Conservation (phyloP, 805 yeast species). For the Metschnikowia bowlesiae region DNA sequence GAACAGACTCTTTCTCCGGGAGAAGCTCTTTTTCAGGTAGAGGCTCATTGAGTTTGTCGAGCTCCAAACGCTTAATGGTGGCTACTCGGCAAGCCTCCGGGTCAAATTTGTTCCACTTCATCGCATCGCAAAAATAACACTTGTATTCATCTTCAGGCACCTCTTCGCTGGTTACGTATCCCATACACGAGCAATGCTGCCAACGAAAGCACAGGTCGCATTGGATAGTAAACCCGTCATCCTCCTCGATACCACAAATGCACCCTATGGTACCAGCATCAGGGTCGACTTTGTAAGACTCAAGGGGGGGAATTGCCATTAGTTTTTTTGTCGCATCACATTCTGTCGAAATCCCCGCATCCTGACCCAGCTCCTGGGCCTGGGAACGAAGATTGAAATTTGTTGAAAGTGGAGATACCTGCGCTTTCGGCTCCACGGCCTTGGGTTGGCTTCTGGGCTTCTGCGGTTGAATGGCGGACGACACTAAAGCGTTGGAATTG, state of each 20-base stretch:
- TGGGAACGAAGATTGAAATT: not conserved
- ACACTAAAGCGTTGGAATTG: not conserved
- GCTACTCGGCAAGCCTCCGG: constrained; percentile 29
- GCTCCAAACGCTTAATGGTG: constrained; percentile 29
- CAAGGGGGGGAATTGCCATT: constrained; percentile 26
- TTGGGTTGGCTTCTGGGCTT: not conserved
- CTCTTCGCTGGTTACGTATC: constrained; percentile 61
- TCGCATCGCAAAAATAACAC: constrained; percentile 69
- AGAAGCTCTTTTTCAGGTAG: constrained; percentile 15
- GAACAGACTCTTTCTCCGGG: constrained; percentile 10
- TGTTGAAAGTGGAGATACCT: not conserved
- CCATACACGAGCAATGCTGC: constrained; percentile 95
- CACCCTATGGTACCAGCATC: constrained; percentile 88
- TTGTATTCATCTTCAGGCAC: constrained; percentile 75
- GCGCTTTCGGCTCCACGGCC: not conserved
- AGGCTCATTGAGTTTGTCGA: constrained; percentile 21
- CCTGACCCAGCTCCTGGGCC: not conserved
- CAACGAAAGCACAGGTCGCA: constrained; percentile 90
- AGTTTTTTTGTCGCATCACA: not conserved
- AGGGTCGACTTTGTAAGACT: constrained; percentile 62
- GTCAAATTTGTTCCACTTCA: constrained; percentile 42
- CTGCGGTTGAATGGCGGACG: not conserved
- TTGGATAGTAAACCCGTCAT: constrained; percentile 91
- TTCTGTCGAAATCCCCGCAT: not conserved
- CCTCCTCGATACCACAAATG: constrained; percentile 80